phyloP scores from a whole-genome alignment of 805 yeast species.

The Kluyveromyces aestuarii region DNA sequence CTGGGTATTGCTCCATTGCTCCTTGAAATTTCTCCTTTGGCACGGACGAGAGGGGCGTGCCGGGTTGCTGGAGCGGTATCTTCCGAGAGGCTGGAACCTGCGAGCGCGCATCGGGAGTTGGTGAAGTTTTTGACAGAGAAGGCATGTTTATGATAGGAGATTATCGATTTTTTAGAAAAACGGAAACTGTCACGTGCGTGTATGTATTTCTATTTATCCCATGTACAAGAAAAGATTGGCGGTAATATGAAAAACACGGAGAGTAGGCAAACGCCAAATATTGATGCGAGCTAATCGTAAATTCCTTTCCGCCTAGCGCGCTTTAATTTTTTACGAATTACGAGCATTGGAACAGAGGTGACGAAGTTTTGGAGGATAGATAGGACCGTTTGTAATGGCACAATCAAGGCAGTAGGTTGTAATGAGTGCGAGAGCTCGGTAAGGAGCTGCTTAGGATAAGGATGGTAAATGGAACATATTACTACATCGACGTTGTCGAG shows the following conservation, averaged over 20 bases:
- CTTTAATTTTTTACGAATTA: constrained; percentile 25
- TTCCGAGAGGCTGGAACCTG: no score
- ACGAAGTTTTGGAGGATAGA: constrained; percentile 25
- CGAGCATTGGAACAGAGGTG: constrained; percentile 26
- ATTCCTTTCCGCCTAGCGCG: constrained; percentile 22
- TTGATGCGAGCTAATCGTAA: constrained; percentile 9
- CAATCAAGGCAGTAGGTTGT: constrained; percentile 25
- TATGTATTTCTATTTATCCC: not conserved
- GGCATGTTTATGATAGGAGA: no score
- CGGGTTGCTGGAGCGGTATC: no score
- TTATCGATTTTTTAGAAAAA: no score
- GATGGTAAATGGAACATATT: constrained; percentile 29
- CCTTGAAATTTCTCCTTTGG: not conserved
- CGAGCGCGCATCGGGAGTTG: not conserved
- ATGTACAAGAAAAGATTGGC: constrained; percentile 4
- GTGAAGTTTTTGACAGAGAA: not conserved
- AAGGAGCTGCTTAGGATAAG: constrained; percentile 32
- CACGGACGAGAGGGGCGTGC: not conserved
- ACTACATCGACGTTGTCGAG: constrained; percentile 24
- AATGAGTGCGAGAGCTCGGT: constrained; percentile 30
- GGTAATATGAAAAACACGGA: not conserved
- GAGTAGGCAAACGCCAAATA: constrained; percentile 9
- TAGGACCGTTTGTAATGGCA: constrained; percentile 22
- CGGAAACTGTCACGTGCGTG: no score
- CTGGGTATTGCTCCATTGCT: not conserved